Percentiles rank a stretch among this genome's conserved stretches.
Conservation (phyloP, 2,329 filamentous ascomycete species). For the Penicillium sclerotigenum region DNA sequence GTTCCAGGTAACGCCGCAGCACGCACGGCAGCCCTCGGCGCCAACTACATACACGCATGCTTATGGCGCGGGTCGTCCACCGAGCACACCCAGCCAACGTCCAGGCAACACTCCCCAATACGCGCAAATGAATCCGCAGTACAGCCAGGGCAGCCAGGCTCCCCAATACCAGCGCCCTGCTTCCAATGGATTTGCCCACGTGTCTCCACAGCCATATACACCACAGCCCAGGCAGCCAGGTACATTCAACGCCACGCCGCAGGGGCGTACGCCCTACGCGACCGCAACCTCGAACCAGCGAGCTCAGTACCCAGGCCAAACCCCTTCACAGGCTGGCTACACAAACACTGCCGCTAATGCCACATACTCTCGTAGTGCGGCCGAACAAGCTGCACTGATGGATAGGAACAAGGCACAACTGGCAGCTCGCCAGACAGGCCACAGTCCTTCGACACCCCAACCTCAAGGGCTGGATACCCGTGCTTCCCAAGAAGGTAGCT, state of each 20-base stretch:
- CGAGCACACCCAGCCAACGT: slow-evolving; percentile 38
- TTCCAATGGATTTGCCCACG: slow-evolving; percentile 38
- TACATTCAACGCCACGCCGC: slow-evolving; percentile 33
- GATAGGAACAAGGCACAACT: slow-evolving; percentile 40
- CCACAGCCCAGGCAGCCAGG: slow-evolving; percentile 35
- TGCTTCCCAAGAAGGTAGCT: slow-evolving; percentile 35
- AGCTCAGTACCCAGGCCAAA: slow-evolving; percentile 30
- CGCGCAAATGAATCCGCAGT: slow-evolving; percentile 33
- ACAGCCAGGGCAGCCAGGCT: slow-evolving; percentile 34
- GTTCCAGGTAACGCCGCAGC: slow-evolving; percentile 32
- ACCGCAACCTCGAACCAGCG: slow-evolving; percentile 31
- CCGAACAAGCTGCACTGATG: slow-evolving; percentile 41
- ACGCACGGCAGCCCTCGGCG: slow-evolving; percentile 32
- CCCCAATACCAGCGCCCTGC: slow-evolving; percentile 42
- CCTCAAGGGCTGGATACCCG: slow-evolving; percentile 25
- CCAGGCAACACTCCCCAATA: slow-evolving; percentile 37
- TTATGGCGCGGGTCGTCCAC: slow-evolving; percentile 32
- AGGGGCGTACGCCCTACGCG: slow-evolving; percentile 35
- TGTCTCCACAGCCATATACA: slow-evolving; percentile 36
- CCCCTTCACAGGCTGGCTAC: slow-evolving; percentile 30
- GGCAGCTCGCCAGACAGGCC: slow-evolving; percentile 30
- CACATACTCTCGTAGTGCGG: slow-evolving; percentile 39
- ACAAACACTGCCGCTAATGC: slow-evolving; percentile 36
- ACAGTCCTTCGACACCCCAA: slow-evolving; percentile 36
- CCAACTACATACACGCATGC: slow-evolving; percentile 35